These are phyloP conservation scores for Microcyclospora pomicola DNA, from an alignment of 2,329 filamentous ascomycete species.

Conservation along the genomic window DNA sequence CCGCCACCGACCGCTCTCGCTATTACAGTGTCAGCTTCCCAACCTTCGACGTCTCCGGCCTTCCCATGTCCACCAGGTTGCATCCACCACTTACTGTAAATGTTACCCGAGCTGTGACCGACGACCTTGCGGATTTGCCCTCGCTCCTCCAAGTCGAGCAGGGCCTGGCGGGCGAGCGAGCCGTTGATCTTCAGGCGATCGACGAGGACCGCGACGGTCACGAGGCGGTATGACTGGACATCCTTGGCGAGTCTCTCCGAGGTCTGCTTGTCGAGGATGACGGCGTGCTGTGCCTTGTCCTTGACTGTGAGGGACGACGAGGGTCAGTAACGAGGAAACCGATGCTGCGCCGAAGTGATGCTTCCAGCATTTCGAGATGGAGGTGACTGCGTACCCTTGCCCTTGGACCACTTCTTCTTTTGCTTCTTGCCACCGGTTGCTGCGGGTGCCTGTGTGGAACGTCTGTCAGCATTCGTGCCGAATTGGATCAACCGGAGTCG, in stretches of 20 bases:
- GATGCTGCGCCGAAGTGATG: not conserved
- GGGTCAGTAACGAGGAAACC: slow-evolving; percentile 4
- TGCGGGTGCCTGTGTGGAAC: slow-evolving; percentile 17
- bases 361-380: no score
- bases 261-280: slow-evolving; percentile 95
- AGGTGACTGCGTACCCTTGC: slow-evolving; percentile 23
- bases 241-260: slow-evolving; percentile 99
- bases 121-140: slow-evolving; percentile 97
- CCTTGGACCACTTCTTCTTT: slow-evolving; percentile 68
- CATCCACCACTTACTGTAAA: slow-evolving; percentile 63
- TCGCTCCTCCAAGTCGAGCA: slow-evolving; percentile 92
- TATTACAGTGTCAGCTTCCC: no score
- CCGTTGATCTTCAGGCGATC: slow-evolving; percentile 99
- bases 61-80: no score
- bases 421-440: slow-evolving; percentile 61
- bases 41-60: no score
- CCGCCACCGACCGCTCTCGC: no score
- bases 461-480: not conserved
- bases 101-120: slow-evolving; percentile 90
- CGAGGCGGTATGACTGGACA: slow-evolving; percentile 98
- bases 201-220: slow-evolving; percentile 96
- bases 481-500: not conserved
- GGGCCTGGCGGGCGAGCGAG: slow-evolving; percentile 78
- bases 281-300: slow-evolving; percentile 99
- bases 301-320: slow-evolving; percentile 54